These are phyloP conservation scores for Omphalotus guepiniiformis DNA, from an alignment of 768 basidiomycete genomes.

Conservation along the genomic window DNA sequence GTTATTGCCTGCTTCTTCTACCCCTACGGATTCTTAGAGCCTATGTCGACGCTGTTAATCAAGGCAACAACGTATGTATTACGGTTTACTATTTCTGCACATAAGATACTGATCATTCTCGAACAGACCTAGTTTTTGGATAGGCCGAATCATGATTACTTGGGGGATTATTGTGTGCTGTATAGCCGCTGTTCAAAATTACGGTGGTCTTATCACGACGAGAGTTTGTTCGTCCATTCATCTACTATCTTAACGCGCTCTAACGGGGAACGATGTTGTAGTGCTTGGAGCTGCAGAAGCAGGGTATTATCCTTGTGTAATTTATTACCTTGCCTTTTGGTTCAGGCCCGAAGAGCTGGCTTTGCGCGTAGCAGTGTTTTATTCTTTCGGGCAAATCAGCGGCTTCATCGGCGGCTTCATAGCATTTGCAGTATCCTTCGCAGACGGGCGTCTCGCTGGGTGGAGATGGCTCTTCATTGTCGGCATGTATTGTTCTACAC, in stretches of 20 bases:
- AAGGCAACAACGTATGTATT: constrained; percentile 16
- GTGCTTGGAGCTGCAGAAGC: constrained; percentile 14
- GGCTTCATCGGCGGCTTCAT: constrained; percentile 20
- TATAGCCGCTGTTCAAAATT: constrained; percentile 15
- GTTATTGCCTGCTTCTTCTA: constrained; percentile 20
- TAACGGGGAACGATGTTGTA: neutral
- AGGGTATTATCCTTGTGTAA: constrained; percentile 18
- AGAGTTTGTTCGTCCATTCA: constrained; percentile 9
- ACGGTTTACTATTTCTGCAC: constrained; percentile 3
- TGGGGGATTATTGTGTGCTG: constrained; percentile 19
- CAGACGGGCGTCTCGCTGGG: constrained; percentile 14
- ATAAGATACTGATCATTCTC: constrained; percentile 1
- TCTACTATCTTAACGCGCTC: neutral
- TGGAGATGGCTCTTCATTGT: constrained; percentile 33
- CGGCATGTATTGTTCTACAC: constrained; percentile 19
- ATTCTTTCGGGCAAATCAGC: constrained; percentile 16
- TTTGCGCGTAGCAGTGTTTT: constrained; percentile 16
- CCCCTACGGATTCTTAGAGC: constrained; percentile 17
- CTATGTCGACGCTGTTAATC: constrained; percentile 16
- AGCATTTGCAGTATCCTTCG: constrained; percentile 17
- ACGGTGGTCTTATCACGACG: constrained; percentile 16
- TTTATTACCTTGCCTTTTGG: constrained; percentile 20
- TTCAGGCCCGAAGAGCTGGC: constrained; percentile 20
- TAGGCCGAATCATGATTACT: constrained; percentile 15
- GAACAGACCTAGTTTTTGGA: constrained; percentile 7